phyloP scores from a whole-genome alignment of 208 protist genomes.

The Leishmania mexicana region DNA sequence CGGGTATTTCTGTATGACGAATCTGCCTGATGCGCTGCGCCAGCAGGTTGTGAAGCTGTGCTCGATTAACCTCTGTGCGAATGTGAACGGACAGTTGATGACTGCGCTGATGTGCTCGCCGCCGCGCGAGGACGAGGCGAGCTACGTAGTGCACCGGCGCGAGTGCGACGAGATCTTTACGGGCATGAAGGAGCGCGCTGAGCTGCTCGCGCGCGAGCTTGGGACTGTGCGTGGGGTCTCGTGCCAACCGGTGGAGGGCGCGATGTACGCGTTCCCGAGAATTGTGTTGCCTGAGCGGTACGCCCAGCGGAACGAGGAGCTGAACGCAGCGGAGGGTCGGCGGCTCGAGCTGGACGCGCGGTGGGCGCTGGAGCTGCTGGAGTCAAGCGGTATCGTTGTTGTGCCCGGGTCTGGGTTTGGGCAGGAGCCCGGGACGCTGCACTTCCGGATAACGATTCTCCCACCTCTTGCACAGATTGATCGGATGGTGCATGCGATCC shows the following conservation, averaged over 20 bases:
- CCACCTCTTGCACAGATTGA: conserved; percentile 96
- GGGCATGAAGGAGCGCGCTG: conserved; percentile 65
- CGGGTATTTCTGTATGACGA: conserved; percentile 97
- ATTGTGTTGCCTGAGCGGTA: conserved; percentile 91
- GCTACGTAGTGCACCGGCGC: conserved; percentile 83
- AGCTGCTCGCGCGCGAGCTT: conserved; percentile 80
- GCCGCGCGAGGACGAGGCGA: conserved; percentile 90
- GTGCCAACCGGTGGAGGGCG: conserved; percentile 93
- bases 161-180: conserved; percentile 88
- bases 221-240: conserved; percentile 93
- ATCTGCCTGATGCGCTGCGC: conserved; percentile 63
- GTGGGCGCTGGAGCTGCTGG: conserved; percentile 97
- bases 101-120: conserved; percentile 96
- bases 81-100: conserved; percentile 96
- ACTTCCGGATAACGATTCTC: conserved; percentile 99
- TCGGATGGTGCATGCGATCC: conserved; percentile 71
- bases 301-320: conserved; percentile 52
- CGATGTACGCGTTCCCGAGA: conserved; percentile 99
- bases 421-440: conserved; percentile 95
- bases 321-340: conserved; percentile 69
- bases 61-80: conserved; percentile 97
- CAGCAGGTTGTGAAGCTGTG: conserved; percentile 96
- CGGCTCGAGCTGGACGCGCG: conserved; percentile 91
- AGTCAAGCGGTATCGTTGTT: conserved; percentile 95
- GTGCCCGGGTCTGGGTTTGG: conserved; percentile 97